Evolutionary conservation across 2,329 filamentous ascomycete genomes (phyloP).

Genomic region (Aureobasidium pullulans): DNA sequence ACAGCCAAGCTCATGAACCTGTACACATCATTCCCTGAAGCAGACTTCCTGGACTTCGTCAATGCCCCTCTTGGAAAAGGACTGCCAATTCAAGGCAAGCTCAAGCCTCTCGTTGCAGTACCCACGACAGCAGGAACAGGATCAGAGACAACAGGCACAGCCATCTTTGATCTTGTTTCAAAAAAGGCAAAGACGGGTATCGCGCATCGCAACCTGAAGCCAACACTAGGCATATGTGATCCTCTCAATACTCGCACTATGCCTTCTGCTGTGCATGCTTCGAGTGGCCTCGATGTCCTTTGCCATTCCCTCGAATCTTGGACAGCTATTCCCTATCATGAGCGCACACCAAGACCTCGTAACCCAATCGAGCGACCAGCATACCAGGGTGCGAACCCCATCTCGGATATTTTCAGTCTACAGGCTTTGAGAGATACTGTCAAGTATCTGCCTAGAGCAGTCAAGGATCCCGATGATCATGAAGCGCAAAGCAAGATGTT

Average conservation of each 20-base stretch:
- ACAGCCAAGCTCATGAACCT: slow-evolving; percentile 99
- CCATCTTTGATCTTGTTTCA: slow-evolving; percentile 90
- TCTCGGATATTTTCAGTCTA: slow-evolving; percentile 93
- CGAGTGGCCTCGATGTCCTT: slow-evolving; percentile 86
- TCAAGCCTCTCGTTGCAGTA: slow-evolving; percentile 72
- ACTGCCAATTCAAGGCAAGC: slow-evolving; percentile 59
- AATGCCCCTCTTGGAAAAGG: slow-evolving; percentile 90
- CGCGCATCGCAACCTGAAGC: slow-evolving; percentile 90
- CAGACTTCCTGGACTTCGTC: slow-evolving; percentile 94
- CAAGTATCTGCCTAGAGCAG: slow-evolving; percentile 84
- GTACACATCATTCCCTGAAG: slow-evolving; percentile 82
- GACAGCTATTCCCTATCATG: slow-evolving; percentile 92
- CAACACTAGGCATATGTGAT: slow-evolving; percentile 79
- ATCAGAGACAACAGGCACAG: slow-evolving; percentile 93
- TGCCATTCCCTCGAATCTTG: slow-evolving; percentile 94
- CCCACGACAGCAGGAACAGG: slow-evolving; percentile 82
- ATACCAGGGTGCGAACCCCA: slow-evolving; percentile 96
- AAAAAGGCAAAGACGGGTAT: slow-evolving; percentile 93
- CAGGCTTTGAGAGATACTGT: slow-evolving; percentile 75
- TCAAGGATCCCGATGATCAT: slow-evolving; percentile 78
- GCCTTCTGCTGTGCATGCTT: slow-evolving; percentile 87
- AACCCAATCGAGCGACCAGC: slow-evolving; percentile 90
- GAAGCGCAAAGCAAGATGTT: slow-evolving; percentile 96
- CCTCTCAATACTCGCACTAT: slow-evolving; percentile 91
- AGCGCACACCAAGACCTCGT: slow-evolving; percentile 72